Evolutionary conservation across 106 monocot species (phyloP).

Genomic region (Dioscorea dumetorum): DNA sequence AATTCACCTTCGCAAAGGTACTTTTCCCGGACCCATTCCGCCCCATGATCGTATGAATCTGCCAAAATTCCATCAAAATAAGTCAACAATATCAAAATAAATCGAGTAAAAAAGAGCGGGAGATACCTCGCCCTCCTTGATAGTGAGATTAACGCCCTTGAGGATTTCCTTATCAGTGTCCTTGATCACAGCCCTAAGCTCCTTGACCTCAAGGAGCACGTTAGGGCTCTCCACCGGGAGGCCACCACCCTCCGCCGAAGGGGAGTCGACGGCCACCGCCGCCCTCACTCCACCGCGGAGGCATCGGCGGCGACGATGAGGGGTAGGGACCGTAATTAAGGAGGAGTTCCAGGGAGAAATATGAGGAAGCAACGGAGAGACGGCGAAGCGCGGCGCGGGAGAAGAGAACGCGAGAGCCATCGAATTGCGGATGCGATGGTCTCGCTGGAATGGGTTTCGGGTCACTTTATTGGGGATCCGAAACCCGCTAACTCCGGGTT

Average conservation of each 20-base stretch:
- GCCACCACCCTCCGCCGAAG: constrained; percentile 11
- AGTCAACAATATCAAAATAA: neutral
- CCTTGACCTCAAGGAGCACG: constrained; percentile 64
- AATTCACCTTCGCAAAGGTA: constrained; percentile 72
- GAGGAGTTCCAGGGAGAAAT: neutral
- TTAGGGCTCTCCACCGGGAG: neutral
- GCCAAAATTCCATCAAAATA: neutral
- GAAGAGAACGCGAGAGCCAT: neutral
- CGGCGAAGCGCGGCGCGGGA: neutral
- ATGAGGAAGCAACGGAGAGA: neutral
- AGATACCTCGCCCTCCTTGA: constrained; percentile 81
- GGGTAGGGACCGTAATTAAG: neutral
- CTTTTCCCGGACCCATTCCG: constrained; percentile 97
- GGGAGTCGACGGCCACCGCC: constrained; percentile 17
- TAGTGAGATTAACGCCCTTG: constrained; percentile 71
- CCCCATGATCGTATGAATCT: constrained; percentile 97
- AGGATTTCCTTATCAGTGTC: constrained; percentile 69
- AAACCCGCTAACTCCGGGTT: too few relatives aligned
- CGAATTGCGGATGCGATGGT: too few relatives aligned
- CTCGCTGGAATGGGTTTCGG: too few relatives aligned
- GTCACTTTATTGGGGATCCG: too few relatives aligned
- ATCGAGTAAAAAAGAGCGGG: neutral
- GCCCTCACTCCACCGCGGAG: constrained; percentile 10
- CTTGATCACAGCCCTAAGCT: constrained; percentile 58
- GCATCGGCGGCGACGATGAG: neutral